These are phyloP conservation scores for Aspergillus hancockii DNA, from an alignment of 495 filamentous ascomycete genomes.

Conservation along the genomic window DNA sequence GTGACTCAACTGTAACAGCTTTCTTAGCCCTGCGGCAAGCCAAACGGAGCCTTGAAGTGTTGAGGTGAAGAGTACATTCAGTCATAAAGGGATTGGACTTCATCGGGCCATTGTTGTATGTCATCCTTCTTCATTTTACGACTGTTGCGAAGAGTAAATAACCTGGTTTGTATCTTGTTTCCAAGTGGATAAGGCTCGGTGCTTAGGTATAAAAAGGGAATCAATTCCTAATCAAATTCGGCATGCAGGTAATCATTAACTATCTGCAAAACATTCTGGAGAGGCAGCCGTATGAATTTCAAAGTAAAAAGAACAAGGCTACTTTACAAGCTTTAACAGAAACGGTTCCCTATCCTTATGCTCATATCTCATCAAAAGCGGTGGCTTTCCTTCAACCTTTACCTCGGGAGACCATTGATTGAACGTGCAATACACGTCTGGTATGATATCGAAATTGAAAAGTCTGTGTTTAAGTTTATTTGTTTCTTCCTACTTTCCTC, in stretches of 20 bases:
- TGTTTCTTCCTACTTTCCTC: neutral
- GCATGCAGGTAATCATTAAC: neutral
- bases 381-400: neutral
- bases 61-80: too few species aligned
- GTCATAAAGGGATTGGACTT: too few species aligned
- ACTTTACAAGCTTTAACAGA: neutral
- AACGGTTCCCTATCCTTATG: neutral
- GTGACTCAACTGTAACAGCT: too few species aligned
- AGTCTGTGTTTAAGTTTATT: neutral
- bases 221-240: neutral
- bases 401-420: neutral
- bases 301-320: neutral
- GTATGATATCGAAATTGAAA: conserved; percentile 1
- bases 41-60: too few species aligned
- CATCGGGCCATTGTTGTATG: too few species aligned
- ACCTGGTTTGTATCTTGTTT: too few species aligned
- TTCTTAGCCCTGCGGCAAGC: too few species aligned
- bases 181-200: too few species aligned
- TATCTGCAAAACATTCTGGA: neutral
- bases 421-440: neutral
- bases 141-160: too few species aligned
- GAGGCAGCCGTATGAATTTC: neutral
- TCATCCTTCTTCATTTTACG: too few species aligned
- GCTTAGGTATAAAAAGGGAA: neutral
- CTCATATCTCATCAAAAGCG: conserved; percentile 3